Conservation (phyloP, 495 filamentous ascomycete genomes). For the Annulohypoxylon nitens region DNA sequence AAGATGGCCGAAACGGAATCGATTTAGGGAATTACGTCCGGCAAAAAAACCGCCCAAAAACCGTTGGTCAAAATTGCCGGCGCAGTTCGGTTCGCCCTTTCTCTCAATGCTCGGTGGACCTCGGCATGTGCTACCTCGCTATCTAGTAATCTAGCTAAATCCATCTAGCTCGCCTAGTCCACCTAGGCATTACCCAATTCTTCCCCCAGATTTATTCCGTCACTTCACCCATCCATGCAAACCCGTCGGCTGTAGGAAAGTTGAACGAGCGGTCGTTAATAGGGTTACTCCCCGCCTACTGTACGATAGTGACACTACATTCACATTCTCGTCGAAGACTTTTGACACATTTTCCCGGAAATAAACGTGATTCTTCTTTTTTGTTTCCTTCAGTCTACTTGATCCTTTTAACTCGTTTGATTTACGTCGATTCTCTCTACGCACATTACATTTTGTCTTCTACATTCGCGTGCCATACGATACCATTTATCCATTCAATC, state of each 20-base stretch:
- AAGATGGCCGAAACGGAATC: conserved; percentile 2
- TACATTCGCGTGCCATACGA: neutral
- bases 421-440: neutral
- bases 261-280: conserved; percentile 20
- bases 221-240: conserved; percentile 32
- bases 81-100: conserved; percentile 22
- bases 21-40: conserved; percentile 22
- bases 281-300: conserved; percentile 13
- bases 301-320: conserved; percentile 2
- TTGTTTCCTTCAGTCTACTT: neutral
- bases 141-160: conserved; percentile 9
- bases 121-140: conserved; percentile 50
- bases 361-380: neutral
- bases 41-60: conserved; percentile 44
- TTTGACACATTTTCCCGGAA: neutral
- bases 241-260: conserved; percentile 32
- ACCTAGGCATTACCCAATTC: conserved; percentile 8
- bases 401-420: neutral
- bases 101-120: conserved; percentile 34
- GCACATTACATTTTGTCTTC: neutral
- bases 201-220: conserved; percentile 36
- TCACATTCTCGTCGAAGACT: neutral
- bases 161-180: neutral
- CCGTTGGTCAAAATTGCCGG: conserved; percentile 40
- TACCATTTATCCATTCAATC: neutral